Evolutionary conservation across 1,139 yeast species (phyloP), one percentile per base, ranked within the genome.

Genomic region (Taphrina betulina): DNA sequence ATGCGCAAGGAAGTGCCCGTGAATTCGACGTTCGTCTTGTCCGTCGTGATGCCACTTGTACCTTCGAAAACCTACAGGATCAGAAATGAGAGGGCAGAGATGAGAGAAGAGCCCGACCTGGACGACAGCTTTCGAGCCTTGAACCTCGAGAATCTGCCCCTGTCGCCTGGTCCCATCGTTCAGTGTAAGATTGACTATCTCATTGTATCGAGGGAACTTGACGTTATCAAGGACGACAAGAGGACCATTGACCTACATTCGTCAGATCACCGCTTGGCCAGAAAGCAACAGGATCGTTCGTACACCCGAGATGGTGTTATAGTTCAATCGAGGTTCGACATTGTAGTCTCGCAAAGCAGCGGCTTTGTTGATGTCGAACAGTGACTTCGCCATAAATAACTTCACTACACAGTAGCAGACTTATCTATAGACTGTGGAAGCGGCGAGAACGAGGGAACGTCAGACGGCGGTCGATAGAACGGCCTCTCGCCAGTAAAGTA

Each of bases 91-190:
- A 26, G 31, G 12, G 10, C 7, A 7, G 31, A 12, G 31, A 26
- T 7, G 31, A 7, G 12, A 26, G 10, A 26, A 26, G 31, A 7
- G 31, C 31, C 31, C 12, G 10, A 62, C 64, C 78, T 92, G 99
- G 55, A 92, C 99, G 72, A 92, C 83, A 53, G 99, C 99, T 69
- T 94, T 85, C 67, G 86, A 82, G 60, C 98, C 98, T 74, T 95
- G 84, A 59, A 94, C 97, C 75, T 92, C 99, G 68, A 92, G 80
- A 40, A 92, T 98, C 75, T 92, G 98, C 67, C 99, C 99, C 60
- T 95, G 95, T 74, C 98, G 85, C 52, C 76, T 74, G 31, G 92
- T 74, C 7, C 99, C 98, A 70, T 94, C 98, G 44, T 98, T 98
- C 61, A 92, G 78, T 3, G 98, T 92, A 68, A 92, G 78, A 71